These are phyloP conservation scores for Boeremia exigua DNA, from an alignment of 2,329 filamentous ascomycete genomes.

Conservation along the genomic window DNA sequence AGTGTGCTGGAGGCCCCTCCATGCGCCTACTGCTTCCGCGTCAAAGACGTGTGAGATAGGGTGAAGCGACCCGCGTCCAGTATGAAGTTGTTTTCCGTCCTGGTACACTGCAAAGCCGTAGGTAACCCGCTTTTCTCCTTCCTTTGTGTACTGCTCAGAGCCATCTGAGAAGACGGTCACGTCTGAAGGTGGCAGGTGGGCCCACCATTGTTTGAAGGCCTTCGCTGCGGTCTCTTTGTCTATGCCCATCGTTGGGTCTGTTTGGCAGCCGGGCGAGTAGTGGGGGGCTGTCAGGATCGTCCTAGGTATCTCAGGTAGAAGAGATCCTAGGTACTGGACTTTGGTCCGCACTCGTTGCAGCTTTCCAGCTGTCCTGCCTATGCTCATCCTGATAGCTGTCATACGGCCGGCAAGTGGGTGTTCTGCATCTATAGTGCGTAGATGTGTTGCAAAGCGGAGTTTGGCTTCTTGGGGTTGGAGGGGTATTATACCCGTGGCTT, in stretches of 20 bases:
- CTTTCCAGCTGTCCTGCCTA: not conserved
- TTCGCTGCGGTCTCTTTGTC: not conserved
- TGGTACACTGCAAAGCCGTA: not conserved
- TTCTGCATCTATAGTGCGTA: not conserved
- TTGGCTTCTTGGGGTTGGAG: not conserved
- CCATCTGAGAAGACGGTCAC: not conserved
- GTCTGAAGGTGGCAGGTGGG: not conserved
- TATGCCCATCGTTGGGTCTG: too few species aligned
- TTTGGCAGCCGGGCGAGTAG: not conserved
- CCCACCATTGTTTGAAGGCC: not conserved
- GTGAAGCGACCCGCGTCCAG: not conserved
- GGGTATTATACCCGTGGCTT: too few species aligned
- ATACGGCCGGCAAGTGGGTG: not conserved
- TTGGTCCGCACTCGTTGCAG: not conserved
- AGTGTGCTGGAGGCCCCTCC: not conserved
- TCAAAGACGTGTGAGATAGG: not conserved
- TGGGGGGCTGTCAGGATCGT: too few species aligned
- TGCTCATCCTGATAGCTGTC: not conserved
- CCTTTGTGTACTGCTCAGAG: not conserved
- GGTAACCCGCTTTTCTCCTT: not conserved
- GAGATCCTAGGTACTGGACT: not conserved
- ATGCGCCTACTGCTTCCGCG: not conserved
- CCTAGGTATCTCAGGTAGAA: not conserved
- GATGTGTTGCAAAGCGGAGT: not conserved
- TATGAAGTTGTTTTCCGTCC: not conserved